Evolutionary conservation across 345 rosid genomes (phyloP), one percentile per base, ranked within the genome.

Genomic region (Linum trigynum): DNA sequence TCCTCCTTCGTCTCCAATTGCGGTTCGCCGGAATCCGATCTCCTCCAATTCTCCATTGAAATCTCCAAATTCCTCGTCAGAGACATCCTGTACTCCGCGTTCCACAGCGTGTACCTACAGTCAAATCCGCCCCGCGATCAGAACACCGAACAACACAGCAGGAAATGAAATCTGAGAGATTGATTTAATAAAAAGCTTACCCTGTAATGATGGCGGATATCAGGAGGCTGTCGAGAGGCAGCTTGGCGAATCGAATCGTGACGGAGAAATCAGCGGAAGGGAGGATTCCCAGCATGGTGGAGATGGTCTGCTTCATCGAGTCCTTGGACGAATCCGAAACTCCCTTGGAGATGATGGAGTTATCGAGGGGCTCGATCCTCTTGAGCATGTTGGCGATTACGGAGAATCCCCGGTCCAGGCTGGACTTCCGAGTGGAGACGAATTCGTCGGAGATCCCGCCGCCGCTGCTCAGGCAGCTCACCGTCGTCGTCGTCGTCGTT

Each of bases 231-330:
- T 82, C 76, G 0, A 92, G 82, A 61, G 95, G 92, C 39, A 78
- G 82, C 55, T 76, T 75, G 11, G 86, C 86, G 59, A 92, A 73
- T 40, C 75, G 76, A 50, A 92, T 71, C 61, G 80, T 77, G 59
- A 89, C 87, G 55, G 84, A 65, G 77, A 92, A 89, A 15, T 86
- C 89, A 72, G 84, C 87, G 5, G 96, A 92, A 10, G 98, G 98
- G 17, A 92, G 91, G 61, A 92, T 78, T 2, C 98, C 98, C 1
- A 92, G 88, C 96, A 92, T 92, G 38, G 92, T 69, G 0, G 96
- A 89, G 43, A 92, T 85, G 65, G 98, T 89, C 80, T 84, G 89
- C 76, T 92, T 92, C 95, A 92, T 92, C 0, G 98, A 89, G 56
- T 83, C 96, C 84, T 79, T 87, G 40, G 96, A 86, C 55, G 92